Conservation (phyloP, 73 alveolate species). For the Urostyla sp. region DNA sequence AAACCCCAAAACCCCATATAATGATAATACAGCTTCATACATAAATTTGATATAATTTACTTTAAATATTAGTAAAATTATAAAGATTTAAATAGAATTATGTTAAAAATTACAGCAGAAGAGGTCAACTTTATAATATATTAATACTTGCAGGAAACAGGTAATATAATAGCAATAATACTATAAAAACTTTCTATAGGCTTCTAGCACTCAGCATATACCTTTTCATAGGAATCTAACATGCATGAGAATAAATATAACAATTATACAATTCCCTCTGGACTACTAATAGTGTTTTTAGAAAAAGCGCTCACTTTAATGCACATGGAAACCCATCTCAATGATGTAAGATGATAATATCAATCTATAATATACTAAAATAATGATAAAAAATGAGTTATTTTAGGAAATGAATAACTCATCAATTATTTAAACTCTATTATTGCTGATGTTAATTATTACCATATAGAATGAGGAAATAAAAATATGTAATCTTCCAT, state of each 20-base stretch:
- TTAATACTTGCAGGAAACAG: slow-evolving; percentile 71
- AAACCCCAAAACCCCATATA: slow-evolving; percentile 35
- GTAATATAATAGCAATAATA: slow-evolving; percentile 37
- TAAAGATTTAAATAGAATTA: background rate
- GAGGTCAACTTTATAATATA: slow-evolving; percentile 70
- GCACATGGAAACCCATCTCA: slow-evolving; percentile 70
- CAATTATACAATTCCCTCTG: slow-evolving; percentile 63
- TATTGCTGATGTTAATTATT: slow-evolving; percentile 16
- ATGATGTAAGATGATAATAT: slow-evolving; percentile 13
- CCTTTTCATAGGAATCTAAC: slow-evolving; percentile 63
- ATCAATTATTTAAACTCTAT: no score
- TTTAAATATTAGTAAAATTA: no score
- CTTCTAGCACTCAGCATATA: slow-evolving; percentile 62
- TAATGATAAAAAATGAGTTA: background rate
- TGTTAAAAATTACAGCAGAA: slow-evolving; percentile 71
- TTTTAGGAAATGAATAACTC: no score
- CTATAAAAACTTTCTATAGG: slow-evolving; percentile 43
- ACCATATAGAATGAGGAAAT: slow-evolving; percentile 55
- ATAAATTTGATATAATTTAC: no score
- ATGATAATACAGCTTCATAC: no score
- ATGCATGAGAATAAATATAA: slow-evolving; percentile 68
- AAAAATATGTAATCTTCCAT: slow-evolving; percentile 61
- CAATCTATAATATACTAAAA: background rate
- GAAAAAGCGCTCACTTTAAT: slow-evolving; percentile 76
- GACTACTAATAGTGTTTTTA: slow-evolving; percentile 59